Base-by-base conservation (phyloP, 495 filamentous ascomycete genomes). In the Astrothelium macrocarpum region DNA sequence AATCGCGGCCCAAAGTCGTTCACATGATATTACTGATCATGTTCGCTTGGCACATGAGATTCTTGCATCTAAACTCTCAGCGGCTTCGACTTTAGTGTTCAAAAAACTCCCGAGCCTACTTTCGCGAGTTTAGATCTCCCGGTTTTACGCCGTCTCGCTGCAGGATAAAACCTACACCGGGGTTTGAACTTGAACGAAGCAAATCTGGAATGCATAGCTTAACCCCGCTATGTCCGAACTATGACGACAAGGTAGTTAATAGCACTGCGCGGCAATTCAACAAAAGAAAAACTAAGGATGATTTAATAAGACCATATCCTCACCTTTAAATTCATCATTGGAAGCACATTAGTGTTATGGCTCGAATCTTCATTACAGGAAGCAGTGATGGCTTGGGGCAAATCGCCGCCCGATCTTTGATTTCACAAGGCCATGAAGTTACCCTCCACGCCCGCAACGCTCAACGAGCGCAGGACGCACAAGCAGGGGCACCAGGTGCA, bases 391-490 rank as follows among this genome's bases (percentile, higher is more conserved):
- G 82, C 64, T 77, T 85, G 31, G 83, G 82, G 64, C 78, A 73
- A 39, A 74, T 76, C 3, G 75, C 78, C 0, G 83, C 82, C 46
- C 78, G 78, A 63, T 62, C 71, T 32, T 81, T 86, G 29, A 59
- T 79, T 49, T 70, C 78, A 1, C 74, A 76, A 36, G 82, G 83
- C 49, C 82, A 86, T 71, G 68, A 75, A 2, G 82, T 86, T 60
- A 76, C 79, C 60, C 76, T 85, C 0, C 83, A 87, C 67, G 83
- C 81, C 1, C 80, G 82, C 59, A 84, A 79, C 72, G 62, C 72
- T 31, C 69, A 78, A 7, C 78, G 83, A 49, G 81, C 81, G 1
- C 61, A 67, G 11, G 73, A 79, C 31, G 76, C 81, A 0, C 71
- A 71, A 16, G 59, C 72, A 29, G 78, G 78, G 20, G 77, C 78